These are phyloP conservation scores for Bacterosira constricta DNA, from an alignment of 108 stramenopile species.

Conservation along the genomic window DNA sequence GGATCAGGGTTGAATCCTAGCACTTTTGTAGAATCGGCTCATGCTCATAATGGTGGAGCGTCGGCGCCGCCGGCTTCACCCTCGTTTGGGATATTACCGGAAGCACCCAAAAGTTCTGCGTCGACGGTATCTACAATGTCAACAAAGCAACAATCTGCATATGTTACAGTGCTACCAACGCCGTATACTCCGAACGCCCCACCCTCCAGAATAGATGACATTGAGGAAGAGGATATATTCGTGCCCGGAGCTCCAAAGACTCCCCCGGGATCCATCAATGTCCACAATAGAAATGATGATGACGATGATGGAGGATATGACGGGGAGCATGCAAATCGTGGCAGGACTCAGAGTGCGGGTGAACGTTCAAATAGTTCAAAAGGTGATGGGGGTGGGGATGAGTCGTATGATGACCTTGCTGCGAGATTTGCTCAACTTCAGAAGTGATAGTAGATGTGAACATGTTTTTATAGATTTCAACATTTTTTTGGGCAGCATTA, in stretches of 20 bases:
- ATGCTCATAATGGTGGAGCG: constrained; percentile 2
- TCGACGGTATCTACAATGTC: neutral
- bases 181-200: neutral
- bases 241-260: constrained; percentile 54
- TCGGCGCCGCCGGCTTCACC: constrained; percentile 12
- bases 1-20: constrained; percentile 59
- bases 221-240: constrained; percentile 66
- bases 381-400: constrained; percentile 12
- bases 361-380: constrained; percentile 1
- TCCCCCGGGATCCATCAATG: neutral
- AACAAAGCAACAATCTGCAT: constrained; percentile 1
- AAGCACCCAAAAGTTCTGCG: neutral
- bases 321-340: constrained; percentile 15
- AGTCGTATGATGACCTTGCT: constrained; percentile 72
- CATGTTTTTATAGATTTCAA: neutral
- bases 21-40: no score
- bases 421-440: constrained; percentile 75
- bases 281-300: constrained; percentile 5
- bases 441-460: constrained; percentile 15
- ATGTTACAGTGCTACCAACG: constrained; percentile 11
- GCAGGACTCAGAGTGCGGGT: constrained; percentile 11
- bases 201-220: constrained; percentile 26
- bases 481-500: no score
- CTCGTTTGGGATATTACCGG: neutral
- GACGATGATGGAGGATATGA: constrained; percentile 29